Conservation (phyloP, 1,284 basidiomycete species). For the Malassezia pachydermatis region DNA sequence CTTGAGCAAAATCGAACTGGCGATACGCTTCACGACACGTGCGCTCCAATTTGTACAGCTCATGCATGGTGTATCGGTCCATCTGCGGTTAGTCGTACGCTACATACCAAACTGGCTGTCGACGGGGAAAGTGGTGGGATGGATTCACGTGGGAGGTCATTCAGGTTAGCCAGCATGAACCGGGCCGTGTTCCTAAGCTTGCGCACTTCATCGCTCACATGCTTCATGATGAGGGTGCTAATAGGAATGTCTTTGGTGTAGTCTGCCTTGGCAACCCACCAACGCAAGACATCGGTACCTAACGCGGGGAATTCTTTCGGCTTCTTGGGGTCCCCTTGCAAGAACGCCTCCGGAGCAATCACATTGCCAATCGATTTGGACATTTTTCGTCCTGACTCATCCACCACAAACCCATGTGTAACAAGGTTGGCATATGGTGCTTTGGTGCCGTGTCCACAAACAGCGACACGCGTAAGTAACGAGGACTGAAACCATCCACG, state of each 20-base stretch:
- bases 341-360: conserved; percentile 68
- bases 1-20: conserved; percentile 71
- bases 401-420: conserved; percentile 94
- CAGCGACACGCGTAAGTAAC: conserved; percentile 68
- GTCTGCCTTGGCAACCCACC: conserved; percentile 87
- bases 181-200: conserved; percentile 79
- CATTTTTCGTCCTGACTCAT: conserved; percentile 88
- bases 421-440: conserved; percentile 71
- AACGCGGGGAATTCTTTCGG: conserved; percentile 64
- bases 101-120: neutral
- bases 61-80: conserved; percentile 67
- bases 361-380: conserved; percentile 94
- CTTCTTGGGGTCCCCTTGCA: conserved; percentile 57
- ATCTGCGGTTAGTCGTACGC: conserved; percentile 1
- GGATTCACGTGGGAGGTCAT: neutral
- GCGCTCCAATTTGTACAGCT: conserved; percentile 64
- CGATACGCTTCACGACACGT: conserved; percentile 62
- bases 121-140: neutral
- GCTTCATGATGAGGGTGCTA: conserved; percentile 65
- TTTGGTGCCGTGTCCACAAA: conserved; percentile 25
- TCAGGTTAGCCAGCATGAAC: conserved; percentile 72
- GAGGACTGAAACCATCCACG: conserved; percentile 99
- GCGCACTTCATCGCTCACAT: conserved; percentile 66
- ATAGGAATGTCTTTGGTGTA: conserved; percentile 81
- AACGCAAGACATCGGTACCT: conserved; percentile 73